These are phyloP conservation scores for Didymosphaeria variabile DNA, from an alignment of 2,329 filamentous ascomycete genomes.

Conservation along the genomic window DNA sequence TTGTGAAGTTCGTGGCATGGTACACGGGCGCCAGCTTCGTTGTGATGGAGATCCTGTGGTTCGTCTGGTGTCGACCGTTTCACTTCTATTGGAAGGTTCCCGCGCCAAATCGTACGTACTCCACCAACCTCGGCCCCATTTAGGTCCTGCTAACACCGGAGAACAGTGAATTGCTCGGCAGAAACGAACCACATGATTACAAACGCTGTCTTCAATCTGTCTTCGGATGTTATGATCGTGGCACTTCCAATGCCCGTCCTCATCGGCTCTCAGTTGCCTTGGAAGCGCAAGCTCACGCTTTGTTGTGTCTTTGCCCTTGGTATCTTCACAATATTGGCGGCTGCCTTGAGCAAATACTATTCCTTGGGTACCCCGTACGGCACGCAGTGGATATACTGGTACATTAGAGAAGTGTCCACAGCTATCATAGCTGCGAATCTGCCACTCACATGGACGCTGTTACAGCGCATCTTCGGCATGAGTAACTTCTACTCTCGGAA, in stretches of 20 bases:
- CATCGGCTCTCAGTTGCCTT: conserved; percentile 47
- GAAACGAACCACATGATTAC: conserved; percentile 38
- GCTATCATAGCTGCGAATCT: conserved; percentile 61
- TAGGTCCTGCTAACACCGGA: conserved; percentile 1
- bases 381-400: conserved; percentile 64
- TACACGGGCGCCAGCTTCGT: conserved; percentile 56
- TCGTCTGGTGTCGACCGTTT: conserved; percentile 62
- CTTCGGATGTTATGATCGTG: conserved; percentile 51
- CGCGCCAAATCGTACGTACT: conserved; percentile 12
- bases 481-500: conserved; percentile 21
- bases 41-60: conserved; percentile 56
- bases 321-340: conserved; percentile 53
- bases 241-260: conserved; percentile 51
- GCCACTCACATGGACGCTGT: conserved; percentile 57
- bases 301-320: conserved; percentile 64
- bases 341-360: conserved; percentile 59
- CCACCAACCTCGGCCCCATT: not conserved
- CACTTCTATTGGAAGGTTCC: conserved; percentile 60
- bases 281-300: conserved; percentile 60
- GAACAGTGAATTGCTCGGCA: conserved; percentile 43
- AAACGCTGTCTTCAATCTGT: conserved; percentile 47
- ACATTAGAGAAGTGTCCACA: conserved; percentile 62
- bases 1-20: conserved; percentile 53
- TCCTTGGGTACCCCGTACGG: conserved; percentile 63
- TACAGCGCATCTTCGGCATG: conserved; percentile 54